These are phyloP conservation scores for Fragaria ananassa DNA, from an alignment of 306 rosid species.

Conservation along the genomic window DNA sequence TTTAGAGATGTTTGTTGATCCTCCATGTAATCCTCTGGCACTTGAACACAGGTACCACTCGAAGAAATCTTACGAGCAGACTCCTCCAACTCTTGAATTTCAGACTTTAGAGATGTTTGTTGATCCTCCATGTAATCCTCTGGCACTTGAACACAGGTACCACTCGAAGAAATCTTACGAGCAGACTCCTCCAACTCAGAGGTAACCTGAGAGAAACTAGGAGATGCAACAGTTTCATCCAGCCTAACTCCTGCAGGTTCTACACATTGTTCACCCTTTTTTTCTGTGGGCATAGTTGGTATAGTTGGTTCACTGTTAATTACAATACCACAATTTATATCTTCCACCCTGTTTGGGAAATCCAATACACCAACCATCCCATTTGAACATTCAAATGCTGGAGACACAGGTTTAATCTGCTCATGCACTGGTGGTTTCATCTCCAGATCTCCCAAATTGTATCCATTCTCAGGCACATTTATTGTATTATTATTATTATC, in stretches of 20 bases:
- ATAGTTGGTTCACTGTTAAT: slow-evolving; percentile 44
- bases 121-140: slow-evolving; percentile 47
- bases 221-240: slow-evolving; percentile 50
- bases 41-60: slow-evolving; percentile 30
- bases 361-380: slow-evolving; percentile 42
- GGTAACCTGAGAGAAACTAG: slow-evolving; percentile 60
- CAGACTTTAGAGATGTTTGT: slow-evolving; percentile 44
- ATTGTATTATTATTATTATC: slow-evolving; percentile 30
- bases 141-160: slow-evolving; percentile 27
- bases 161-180: slow-evolving; percentile 45
- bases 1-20: slow-evolving; percentile 45
- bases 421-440: slow-evolving; percentile 37
- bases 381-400: slow-evolving; percentile 40
- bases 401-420: slow-evolving; percentile 22
- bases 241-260: slow-evolving; percentile 34
- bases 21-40: slow-evolving; percentile 41
- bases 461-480: slow-evolving; percentile 47
- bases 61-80: slow-evolving; percentile 46
- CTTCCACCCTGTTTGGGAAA: slow-evolving; percentile 51
- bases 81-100: slow-evolving; percentile 51
- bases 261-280: slow-evolving; percentile 36
- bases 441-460: slow-evolving; percentile 38
- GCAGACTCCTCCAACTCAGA: slow-evolving; percentile 55
- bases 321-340: slow-evolving; percentile 49
- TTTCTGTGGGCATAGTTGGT: slow-evolving; percentile 35